A percentile compares a stretch with the other conserved stretches of the same genome.
These are phyloP conservation scores for Myotisia sp. DNA, from an alignment of 2,329 filamentous ascomycete genomes.

Conservation along the genomic window DNA sequence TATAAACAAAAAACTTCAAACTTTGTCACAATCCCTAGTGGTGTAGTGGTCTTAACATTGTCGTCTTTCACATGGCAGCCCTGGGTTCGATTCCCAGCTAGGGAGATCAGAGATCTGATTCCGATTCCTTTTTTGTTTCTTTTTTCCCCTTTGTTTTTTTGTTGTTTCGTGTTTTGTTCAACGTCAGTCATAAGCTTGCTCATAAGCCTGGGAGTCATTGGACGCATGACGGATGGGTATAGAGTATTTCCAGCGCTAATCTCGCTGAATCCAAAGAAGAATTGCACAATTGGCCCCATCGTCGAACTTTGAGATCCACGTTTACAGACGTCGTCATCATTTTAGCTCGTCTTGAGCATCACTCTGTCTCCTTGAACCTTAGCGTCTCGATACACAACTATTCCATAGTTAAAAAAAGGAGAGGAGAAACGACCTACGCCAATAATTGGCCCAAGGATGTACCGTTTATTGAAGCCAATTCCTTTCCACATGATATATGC, in stretches of 20 bases:
- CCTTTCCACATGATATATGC: too few species aligned
- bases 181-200: neutral
- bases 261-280: neutral
- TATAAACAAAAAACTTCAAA: too few species aligned
- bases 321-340: neutral
- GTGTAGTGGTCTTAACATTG: conserved; percentile 15
- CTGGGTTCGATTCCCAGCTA: conserved; percentile 10
- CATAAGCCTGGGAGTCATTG: neutral
- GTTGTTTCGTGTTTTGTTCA: neutral
- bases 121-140: too few species aligned
- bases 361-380: neutral
- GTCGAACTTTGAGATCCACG: too few species aligned
- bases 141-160: too few species aligned
- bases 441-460: too few species aligned
- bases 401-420: neutral
- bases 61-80: conserved; percentile 14
- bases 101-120: too few species aligned
- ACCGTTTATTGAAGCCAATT: too few species aligned
- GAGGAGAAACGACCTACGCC: neutral
- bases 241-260: neutral
- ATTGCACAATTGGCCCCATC: neutral
- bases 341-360: neutral
- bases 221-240: neutral
- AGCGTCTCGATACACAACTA: neutral
- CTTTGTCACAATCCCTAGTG: conserved; percentile 10